These are phyloP conservation scores for Castanea mollissima DNA, from an alignment of 306 rosid genomes.

Conservation along the genomic window DNA sequence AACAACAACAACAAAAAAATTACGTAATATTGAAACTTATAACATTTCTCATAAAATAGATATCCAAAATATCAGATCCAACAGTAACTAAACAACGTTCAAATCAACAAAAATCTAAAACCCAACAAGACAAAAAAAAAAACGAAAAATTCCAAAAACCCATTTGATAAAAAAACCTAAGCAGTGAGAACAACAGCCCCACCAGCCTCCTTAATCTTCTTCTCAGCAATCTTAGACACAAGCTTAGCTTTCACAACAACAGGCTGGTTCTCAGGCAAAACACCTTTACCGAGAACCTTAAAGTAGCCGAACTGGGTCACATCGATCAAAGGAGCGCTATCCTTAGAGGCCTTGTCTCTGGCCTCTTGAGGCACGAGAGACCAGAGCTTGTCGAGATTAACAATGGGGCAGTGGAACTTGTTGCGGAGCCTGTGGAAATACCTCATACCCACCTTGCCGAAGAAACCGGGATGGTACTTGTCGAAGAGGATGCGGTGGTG, in stretches of 20 bases:
- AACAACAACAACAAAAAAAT: neutral
- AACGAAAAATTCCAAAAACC: no score
- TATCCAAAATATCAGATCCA: neutral
- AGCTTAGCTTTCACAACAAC: constrained; percentile 73
- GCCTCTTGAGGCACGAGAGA: constrained; percentile 58
- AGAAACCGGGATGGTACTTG: constrained; percentile 79
- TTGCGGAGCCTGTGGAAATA: constrained; percentile 78
- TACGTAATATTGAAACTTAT: neutral
- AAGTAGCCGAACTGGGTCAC: constrained; percentile 67
- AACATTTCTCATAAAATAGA: constrained; percentile 6
- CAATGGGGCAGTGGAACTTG: constrained; percentile 62
- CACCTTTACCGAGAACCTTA: constrained; percentile 77
- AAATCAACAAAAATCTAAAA: neutral
- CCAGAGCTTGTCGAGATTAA: constrained; percentile 79
- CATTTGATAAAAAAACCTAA: constrained; percentile 7
- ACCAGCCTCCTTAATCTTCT: constrained; percentile 78
- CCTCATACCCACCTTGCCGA: constrained; percentile 79
- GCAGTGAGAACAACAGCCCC: constrained; percentile 80
- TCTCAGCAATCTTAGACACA: constrained; percentile 68
- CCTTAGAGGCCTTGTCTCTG: constrained; percentile 55
- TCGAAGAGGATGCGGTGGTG: constrained; percentile 84
- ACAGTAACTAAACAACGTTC: constrained; percentile 14
- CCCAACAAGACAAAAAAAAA: neutral
- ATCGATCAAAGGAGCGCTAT: constrained; percentile 55
- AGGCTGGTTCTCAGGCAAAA: constrained; percentile 57